Percentiles rank a stretch among this genome's conserved stretches.
These are phyloP conservation scores for Handroanthus guayacan DNA, from an alignment of 257 asterid species.

Conservation along the genomic window DNA sequence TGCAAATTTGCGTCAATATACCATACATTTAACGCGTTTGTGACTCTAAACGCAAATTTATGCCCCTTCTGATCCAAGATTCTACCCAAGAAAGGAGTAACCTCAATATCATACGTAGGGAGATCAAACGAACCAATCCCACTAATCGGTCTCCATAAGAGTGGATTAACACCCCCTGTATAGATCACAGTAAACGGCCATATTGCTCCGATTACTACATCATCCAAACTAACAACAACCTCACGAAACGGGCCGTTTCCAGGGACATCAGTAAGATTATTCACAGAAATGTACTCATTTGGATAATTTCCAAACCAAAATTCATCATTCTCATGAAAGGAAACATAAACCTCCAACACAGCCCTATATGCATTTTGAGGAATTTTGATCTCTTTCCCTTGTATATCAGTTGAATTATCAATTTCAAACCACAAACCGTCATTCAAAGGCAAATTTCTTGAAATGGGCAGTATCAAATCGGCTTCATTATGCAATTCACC, in stretches of 20 bases:
- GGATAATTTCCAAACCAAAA: constrained; percentile 64
- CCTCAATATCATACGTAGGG: constrained; percentile 62
- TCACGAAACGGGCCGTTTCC: constrained; percentile 71
- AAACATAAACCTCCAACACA: constrained; percentile 59
- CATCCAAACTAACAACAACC: constrained; percentile 53
- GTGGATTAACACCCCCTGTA: constrained; percentile 66
- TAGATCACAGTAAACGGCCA: constrained; percentile 67
- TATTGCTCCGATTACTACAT: constrained; percentile 46
- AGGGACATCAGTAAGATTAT: constrained; percentile 36
- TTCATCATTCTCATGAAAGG: constrained; percentile 64
- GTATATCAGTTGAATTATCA: constrained; percentile 46
- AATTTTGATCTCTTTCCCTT: constrained; percentile 45
- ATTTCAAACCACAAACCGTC: constrained; percentile 69
- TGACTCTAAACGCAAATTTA: constrained; percentile 46
- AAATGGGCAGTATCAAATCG: constrained; percentile 60
- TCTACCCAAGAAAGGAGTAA: constrained; percentile 55
- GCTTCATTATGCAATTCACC: constrained; percentile 34
- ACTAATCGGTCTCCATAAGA: constrained; percentile 61
- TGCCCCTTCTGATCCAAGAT: constrained; percentile 57
- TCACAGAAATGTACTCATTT: constrained; percentile 46
- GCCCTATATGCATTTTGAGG: constrained; percentile 63
- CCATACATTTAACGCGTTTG: constrained; percentile 62
- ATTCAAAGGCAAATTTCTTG: constrained; percentile 53
- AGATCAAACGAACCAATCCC: constrained; percentile 65
- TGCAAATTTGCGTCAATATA: constrained; percentile 67